A percentile compares a stretch with the other conserved stretches of the same genome.
Conservation (phyloP, 2,329 filamentous ascomycete species). For the Bipolaris gigantea region DNA sequence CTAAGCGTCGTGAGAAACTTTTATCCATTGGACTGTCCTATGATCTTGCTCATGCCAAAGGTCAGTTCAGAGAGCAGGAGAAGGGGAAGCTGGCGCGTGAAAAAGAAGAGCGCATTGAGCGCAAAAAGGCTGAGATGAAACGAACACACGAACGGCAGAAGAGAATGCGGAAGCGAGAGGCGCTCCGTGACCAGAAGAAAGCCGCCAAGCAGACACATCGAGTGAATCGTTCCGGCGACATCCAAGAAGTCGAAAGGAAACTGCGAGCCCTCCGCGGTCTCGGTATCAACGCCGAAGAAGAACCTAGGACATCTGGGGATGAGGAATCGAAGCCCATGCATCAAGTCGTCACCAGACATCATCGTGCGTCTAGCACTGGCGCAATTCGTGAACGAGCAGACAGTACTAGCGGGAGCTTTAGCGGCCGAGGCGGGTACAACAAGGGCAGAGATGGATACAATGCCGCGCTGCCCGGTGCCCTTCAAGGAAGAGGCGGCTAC, state of each 20-base stretch:
- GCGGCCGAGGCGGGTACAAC: slow-evolving; percentile 38
- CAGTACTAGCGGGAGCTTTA: slow-evolving; percentile 37
- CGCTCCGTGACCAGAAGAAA: slow-evolving; percentile 45
- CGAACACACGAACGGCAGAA: slow-evolving; percentile 41
- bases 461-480: slow-evolving; percentile 28
- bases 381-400: slow-evolving; percentile 34
- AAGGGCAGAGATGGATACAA: slow-evolving; percentile 44
- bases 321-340: slow-evolving; percentile 37
- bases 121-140: slow-evolving; percentile 43
- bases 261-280: slow-evolving; percentile 37
- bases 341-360: slow-evolving; percentile 32
- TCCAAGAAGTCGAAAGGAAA: slow-evolving; percentile 33
- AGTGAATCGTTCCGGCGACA: slow-evolving; percentile 25
- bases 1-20: slow-evolving; percentile 70
- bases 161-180: slow-evolving; percentile 43
- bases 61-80: slow-evolving; percentile 57
- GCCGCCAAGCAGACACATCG: slow-evolving; percentile 34
- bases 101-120: slow-evolving; percentile 43
- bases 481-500: slow-evolving; percentile 26
- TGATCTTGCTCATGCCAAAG: slow-evolving; percentile 70
- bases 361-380: slow-evolving; percentile 35
- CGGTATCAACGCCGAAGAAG: slow-evolving; percentile 42
- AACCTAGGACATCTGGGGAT: slow-evolving; percentile 29
- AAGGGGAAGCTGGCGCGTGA: slow-evolving; percentile 47
- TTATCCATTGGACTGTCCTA: slow-evolving; percentile 70